Base-by-base conservation (phyloP, 495 filamentous ascomycete species). In the Penicillium dipodomyicola region DNA sequence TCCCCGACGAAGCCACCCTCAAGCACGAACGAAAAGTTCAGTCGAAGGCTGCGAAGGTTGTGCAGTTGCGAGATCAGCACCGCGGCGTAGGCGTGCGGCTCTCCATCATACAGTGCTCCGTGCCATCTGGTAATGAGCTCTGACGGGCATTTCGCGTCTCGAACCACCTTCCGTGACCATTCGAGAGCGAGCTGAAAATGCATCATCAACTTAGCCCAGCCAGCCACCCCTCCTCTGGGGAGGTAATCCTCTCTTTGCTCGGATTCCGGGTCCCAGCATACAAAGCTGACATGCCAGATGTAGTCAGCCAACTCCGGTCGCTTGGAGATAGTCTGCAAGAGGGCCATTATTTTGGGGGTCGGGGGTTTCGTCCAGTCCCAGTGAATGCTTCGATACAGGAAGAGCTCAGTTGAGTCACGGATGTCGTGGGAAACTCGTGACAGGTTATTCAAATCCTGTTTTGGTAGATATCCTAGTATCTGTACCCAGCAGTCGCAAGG, bases 31-130 rank as follows among this genome's bases (percentile, higher is more conserved):
- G 41, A 29, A 33, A 39, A 56, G 32, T 56, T 52, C 11, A 60
- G 29, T 19, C 47, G 39, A 8, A 60, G 52, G 14, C 46, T 51
- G n/a, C 23, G 58, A n/a, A 60, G 47, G n/a, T 55, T 52, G 22
- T 44, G 27, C 25, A 60, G 37, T 27, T 52, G 52, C 6, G 52
- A 56, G 32, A 60, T 5, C 15, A 56, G 17, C 6, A 60, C 12
- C 2, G 58, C 43, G 12, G 48, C 58, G 29, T 45, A 60, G 1
- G 25, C 52, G 15, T 60, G 33, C 0, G 40, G 15, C n/a, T 56
- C 19, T 25, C 47, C 52, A 41, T n/a, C 20, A 5, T 12, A 12
- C 2, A 60, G 23, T 11, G 32, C 17, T 6, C 12, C 1, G 15
- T n/a, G 27, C 37, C 37, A 46, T 17, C 7, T 17, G 2, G 22